These are phyloP conservation scores for Rhodotorula sp. DNA, from an alignment of 1,284 basidiomycete genomes.

Conservation along the genomic window DNA sequence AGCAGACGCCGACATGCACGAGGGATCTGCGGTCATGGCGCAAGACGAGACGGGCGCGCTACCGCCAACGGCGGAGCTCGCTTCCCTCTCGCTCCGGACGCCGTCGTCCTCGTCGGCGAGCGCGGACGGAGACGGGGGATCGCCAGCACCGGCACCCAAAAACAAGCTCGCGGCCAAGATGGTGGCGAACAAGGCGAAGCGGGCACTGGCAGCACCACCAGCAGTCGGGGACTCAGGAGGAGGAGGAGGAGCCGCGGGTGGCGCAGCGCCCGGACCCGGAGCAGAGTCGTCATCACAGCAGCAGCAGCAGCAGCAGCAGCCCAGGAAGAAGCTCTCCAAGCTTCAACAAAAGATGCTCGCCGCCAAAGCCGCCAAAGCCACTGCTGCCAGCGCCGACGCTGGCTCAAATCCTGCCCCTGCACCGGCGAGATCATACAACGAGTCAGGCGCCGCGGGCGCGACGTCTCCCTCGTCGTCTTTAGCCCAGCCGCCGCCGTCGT, in stretches of 20 bases:
- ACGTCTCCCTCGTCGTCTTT: too few species aligned
- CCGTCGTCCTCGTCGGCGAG: neutral
- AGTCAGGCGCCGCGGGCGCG: too few species aligned
- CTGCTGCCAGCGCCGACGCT: constrained; percentile 26
- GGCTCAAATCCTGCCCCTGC: neutral
- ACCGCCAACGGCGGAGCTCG: constrained; percentile 12
- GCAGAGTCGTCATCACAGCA: neutral
- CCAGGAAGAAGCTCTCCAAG: constrained; percentile 54
- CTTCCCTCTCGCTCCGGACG: constrained; percentile 11
- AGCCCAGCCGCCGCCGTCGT: too few species aligned
- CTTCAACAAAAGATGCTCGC: constrained; percentile 55
- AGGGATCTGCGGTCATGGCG: neutral
- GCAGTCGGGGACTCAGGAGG: too few species aligned
- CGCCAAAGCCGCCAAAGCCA: constrained; percentile 8
- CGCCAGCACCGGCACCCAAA: constrained; percentile 3
- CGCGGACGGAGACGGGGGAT: too few species aligned
- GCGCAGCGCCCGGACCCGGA: constrained; percentile 51
- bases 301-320: constrained; percentile 5
- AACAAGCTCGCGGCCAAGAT: constrained; percentile 37
- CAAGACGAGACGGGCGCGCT: neutral
- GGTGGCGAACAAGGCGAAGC: constrained; percentile 48
- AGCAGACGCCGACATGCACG: neutral
- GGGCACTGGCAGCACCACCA: too few species aligned
- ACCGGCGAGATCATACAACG: too few species aligned
- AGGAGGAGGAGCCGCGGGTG: constrained; percentile 43